phyloP scores from a whole-genome alignment of 129 eudicot genomes.

The Escallonia herrerae region DNA sequence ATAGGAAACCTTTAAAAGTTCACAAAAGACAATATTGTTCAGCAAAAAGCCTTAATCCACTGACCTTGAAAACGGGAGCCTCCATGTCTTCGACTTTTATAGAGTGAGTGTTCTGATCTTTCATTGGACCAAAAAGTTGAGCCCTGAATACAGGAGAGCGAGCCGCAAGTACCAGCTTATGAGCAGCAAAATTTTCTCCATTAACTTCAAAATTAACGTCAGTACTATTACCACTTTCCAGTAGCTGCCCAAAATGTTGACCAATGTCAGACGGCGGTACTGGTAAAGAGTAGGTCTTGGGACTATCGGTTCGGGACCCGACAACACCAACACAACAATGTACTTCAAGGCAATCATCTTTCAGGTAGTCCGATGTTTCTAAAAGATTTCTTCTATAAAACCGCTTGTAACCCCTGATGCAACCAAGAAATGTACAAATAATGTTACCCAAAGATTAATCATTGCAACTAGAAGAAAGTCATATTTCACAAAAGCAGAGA shows the following conservation, averaged over 20 bases:
- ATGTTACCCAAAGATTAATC: no score
- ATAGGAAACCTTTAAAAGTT: not conserved
- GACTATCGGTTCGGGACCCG: conserved; percentile 66
- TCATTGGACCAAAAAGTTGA: conserved; percentile 91
- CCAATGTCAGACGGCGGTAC: conserved; percentile 82
- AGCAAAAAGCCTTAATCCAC: not conserved
- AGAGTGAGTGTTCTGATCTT: conserved; percentile 51
- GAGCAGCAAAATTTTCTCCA: conserved; percentile 71
- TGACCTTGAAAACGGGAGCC: conserved; percentile 76
- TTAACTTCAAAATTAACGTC: conserved; percentile 73
- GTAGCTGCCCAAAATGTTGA: conserved; percentile 75
- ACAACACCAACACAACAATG: conserved; percentile 92
- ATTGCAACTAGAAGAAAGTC: no score
- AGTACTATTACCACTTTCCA: conserved; percentile 64
- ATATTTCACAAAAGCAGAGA: no score
- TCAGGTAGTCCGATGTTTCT: conserved; percentile 80
- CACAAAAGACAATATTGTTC: not conserved
- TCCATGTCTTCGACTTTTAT: conserved; percentile 74
- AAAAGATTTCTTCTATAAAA: conserved; percentile 58
- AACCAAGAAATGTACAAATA: no score
- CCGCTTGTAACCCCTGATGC: conserved; percentile 76
- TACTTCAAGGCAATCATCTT: conserved; percentile 83
- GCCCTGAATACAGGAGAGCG: conserved; percentile 97
- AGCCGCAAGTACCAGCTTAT: conserved; percentile 82
- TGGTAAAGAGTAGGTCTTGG: conserved; percentile 64